These are phyloP conservation scores for Rhodotorula graminis DNA, from an alignment of 768 basidiomycete genomes.

Conservation along the genomic window DNA sequence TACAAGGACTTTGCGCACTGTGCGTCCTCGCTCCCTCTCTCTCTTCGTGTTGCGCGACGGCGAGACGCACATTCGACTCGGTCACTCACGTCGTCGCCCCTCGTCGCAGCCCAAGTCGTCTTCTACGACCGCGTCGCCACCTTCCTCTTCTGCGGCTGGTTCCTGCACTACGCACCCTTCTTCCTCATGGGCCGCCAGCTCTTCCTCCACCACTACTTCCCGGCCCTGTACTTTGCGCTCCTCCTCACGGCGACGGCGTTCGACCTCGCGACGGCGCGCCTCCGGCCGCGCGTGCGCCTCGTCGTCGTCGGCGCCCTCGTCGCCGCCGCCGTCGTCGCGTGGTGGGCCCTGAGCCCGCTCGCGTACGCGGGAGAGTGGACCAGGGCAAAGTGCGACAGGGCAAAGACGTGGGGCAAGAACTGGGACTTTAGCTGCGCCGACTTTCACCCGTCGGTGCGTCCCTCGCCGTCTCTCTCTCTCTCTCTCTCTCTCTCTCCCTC, in stretches of 20 bases:
- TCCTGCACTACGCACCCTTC: conserved; percentile 91
- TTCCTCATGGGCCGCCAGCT: conserved; percentile 95
- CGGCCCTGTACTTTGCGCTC: conserved; percentile 83
- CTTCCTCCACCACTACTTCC: conserved; percentile 97
- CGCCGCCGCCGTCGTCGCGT: conserved; percentile 57
- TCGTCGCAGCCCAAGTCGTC: conserved; percentile 66
- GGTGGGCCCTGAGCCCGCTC: conserved; percentile 74
- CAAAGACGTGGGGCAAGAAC: conserved; percentile 73
- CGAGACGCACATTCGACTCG: too few species aligned
- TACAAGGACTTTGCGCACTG: conserved; percentile 88
- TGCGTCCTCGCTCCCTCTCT: conserved; percentile 50
- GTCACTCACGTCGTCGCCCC: background rate
- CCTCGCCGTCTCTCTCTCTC: background rate
- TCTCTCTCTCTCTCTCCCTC: background rate
- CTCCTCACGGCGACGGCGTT: conserved; percentile 71
- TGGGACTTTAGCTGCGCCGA: conserved; percentile 85
- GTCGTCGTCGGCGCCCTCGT: conserved; percentile 68
- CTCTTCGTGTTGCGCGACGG: too few species aligned
- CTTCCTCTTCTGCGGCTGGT: conserved; percentile 89
- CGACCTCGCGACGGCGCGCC: conserved; percentile 72
- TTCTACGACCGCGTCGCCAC: conserved; percentile 88
- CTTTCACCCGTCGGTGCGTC: conserved; percentile 25
- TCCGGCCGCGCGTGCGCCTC: conserved; percentile 76
- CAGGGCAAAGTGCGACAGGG: conserved; percentile 63
- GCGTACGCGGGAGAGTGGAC: conserved; percentile 86